Conservation (phyloP, 2,329 filamentous ascomycete species). For the Alternaria ventricosa region DNA sequence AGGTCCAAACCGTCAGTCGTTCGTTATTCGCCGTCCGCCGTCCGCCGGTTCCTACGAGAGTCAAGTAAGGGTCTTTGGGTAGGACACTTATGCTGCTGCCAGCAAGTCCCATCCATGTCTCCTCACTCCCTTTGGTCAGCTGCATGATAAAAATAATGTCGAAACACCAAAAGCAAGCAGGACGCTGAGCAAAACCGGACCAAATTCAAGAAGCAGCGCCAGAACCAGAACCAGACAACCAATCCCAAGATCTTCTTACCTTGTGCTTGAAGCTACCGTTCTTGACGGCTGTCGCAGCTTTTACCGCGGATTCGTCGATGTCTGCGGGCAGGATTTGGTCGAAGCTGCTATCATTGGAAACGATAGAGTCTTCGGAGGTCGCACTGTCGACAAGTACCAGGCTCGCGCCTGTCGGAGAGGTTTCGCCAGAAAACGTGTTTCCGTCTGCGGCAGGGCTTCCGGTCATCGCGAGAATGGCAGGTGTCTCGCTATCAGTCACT, state of each 20-base stretch:
- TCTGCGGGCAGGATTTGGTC: conserved; percentile 8
- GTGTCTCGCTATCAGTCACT: not conserved
- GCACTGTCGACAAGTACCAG: conserved; percentile 84
- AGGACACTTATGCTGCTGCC: not conserved
- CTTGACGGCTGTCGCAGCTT: not conserved
- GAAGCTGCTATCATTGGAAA: conserved; percentile 21
- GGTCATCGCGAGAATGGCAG: conserved; percentile 43
- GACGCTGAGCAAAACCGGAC: not conserved
- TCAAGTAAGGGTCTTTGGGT: not conserved
- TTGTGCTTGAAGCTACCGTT: conserved; percentile 15
- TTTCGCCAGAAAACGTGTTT: conserved; percentile 91
- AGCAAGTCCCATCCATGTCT: not conserved
- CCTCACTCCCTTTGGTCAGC: conserved; percentile 15
- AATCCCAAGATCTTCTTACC: conserved; percentile 23
- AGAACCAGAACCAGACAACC: conserved; percentile 13
- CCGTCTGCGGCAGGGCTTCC: conserved; percentile 72
- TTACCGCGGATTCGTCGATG: not conserved
- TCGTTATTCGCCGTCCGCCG: not conserved
- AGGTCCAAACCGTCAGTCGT: not conserved
- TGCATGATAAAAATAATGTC: not conserved
- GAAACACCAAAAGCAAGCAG: not conserved
- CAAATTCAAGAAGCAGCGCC: conserved; percentile 10
- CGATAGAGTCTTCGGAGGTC: conserved; percentile 6
- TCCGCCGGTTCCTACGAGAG: not conserved
- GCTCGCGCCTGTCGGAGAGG: conserved; percentile 90